Percentiles rank a stretch among this genome's conserved stretches.
Conservation (phyloP, 306 rosid species). For the Fagus sylvatica region DNA sequence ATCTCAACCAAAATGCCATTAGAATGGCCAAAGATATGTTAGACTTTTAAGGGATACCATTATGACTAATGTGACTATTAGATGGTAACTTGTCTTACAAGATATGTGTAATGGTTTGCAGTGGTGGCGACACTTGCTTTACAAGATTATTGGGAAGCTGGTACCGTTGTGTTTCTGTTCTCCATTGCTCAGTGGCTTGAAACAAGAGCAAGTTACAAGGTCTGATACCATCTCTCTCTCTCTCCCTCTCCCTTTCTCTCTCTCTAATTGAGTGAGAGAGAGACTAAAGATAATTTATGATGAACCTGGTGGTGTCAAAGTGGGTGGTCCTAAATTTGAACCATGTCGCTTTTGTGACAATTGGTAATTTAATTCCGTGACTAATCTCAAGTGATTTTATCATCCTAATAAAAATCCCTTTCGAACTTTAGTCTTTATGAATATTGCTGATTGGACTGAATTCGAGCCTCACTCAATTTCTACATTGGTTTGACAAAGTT, state of each 20-base stretch:
- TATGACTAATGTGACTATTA: background rate
- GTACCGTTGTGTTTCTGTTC: slow-evolving; percentile 88
- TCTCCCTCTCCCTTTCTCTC: background rate
- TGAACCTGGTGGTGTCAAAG: too few relatives aligned
- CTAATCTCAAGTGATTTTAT: too few relatives aligned
- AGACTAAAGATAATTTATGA: too few relatives aligned
- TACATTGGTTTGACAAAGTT: background rate
- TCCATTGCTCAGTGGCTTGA: slow-evolving; percentile 89
- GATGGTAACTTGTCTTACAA: background rate
- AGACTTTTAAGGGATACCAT: background rate
- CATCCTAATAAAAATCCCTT: too few relatives aligned
- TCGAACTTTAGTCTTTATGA: too few relatives aligned
- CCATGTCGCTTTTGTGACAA: too few relatives aligned
- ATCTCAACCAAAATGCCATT: background rate
- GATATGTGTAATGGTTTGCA: slow-evolving; percentile 26
- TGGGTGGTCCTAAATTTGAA: too few relatives aligned
- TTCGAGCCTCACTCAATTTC: background rate
- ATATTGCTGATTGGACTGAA: too few relatives aligned
- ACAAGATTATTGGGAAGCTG: slow-evolving; percentile 84
- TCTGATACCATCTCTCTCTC: slow-evolving; percentile 12
- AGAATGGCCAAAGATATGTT: background rate
- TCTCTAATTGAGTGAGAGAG: too few relatives aligned
- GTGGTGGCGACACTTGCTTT: slow-evolving; percentile 72
- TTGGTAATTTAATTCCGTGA: too few relatives aligned
- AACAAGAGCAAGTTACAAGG: slow-evolving; percentile 86